Conservation (phyloP, 306 rosid species). For the Alnus glutinosa region DNA sequence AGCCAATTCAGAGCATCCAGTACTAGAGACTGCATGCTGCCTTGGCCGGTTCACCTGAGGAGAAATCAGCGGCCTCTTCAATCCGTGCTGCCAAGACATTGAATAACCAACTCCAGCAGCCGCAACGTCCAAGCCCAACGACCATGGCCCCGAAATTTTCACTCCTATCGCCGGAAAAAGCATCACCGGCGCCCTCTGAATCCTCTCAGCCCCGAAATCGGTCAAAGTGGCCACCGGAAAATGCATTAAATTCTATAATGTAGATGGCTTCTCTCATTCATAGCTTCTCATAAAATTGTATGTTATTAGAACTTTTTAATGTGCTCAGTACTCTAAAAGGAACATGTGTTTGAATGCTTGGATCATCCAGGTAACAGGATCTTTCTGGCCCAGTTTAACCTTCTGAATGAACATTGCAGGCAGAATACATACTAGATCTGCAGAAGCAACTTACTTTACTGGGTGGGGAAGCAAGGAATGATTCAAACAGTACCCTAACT, state of each 20-base stretch:
- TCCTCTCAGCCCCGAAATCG: too few species aligned
- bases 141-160: too few species aligned
- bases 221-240: too few species aligned
- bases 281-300: background rate
- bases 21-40: too few species aligned
- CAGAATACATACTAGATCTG: constrained; percentile 83
- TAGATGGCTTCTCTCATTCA: background rate
- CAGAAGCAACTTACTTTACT: constrained; percentile 90
- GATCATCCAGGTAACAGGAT: background rate
- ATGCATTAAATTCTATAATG: background rate
- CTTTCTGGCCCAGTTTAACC: background rate
- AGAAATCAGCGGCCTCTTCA: too few species aligned
- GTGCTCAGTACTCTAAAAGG: background rate
- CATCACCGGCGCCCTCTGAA: too few species aligned
- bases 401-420: constrained; percentile 49
- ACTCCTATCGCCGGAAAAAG: too few species aligned
- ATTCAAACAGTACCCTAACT: constrained; percentile 63
- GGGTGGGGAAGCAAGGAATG: constrained; percentile 80
- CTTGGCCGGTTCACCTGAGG: too few species aligned
- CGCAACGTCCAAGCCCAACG: too few species aligned
- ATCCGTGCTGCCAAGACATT: too few species aligned
- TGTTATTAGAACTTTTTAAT: background rate
- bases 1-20: too few species aligned
- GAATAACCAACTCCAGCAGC: too few species aligned
- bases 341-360: constrained; percentile 1